Conservation (phyloP, 345 rosid species). For the Citropsis articulata region DNA sequence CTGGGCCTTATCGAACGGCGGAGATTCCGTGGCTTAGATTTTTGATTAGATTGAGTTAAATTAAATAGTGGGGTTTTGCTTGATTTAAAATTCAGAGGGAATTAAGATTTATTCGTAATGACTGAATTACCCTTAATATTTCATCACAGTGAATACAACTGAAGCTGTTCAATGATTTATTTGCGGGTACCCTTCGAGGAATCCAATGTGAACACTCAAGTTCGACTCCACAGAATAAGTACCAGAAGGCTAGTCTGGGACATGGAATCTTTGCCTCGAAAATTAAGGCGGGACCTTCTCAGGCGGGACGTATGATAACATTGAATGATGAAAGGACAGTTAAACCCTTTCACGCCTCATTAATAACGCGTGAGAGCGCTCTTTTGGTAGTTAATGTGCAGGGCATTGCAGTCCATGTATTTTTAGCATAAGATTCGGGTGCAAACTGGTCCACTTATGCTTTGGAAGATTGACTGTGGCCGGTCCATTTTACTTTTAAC, state of each 20-base stretch:
- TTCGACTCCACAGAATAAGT: background rate
- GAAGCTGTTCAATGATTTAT: background rate
- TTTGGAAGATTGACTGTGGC: background rate
- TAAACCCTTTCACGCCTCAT: constrained; percentile 33
- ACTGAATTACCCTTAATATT: background rate
- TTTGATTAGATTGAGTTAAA: background rate
- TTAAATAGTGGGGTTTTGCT: background rate
- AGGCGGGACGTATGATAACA: constrained; percentile 7
- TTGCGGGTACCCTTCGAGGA: background rate
- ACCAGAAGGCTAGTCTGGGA: background rate
- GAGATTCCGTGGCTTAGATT: constrained; percentile 25
- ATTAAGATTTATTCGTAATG: background rate
- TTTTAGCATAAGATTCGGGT: background rate
- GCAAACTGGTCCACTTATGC: background rate
- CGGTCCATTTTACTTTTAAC: background rate
- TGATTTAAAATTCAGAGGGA: constrained; percentile 11
- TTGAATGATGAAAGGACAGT: constrained; percentile 29
- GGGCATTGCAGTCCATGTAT: constrained; percentile 12
- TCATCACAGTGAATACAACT: too few relatives aligned
- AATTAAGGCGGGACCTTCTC: constrained; percentile 22
- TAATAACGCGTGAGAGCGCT: constrained; percentile 34
- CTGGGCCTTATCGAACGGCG: constrained; percentile 33
- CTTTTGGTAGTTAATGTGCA: background rate
- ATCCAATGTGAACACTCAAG: constrained; percentile 17
- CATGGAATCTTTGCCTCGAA: background rate